Evolutionary conservation across 768 basidiomycete species (phyloP).

Genomic region (Dictyophora rubrovolvata): DNA sequence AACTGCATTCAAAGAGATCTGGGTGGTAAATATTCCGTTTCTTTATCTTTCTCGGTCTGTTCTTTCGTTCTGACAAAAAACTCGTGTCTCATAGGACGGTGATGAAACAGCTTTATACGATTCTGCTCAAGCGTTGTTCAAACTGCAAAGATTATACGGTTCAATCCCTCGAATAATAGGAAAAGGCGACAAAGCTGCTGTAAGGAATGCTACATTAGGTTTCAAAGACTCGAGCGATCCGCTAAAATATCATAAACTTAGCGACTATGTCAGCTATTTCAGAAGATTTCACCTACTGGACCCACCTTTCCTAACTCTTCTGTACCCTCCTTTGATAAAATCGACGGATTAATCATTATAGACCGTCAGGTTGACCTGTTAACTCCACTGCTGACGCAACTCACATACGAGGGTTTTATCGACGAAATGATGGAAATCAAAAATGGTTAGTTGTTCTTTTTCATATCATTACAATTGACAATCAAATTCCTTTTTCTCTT

Average conservation of each 20-base stretch:
- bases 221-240: neutral
- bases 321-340: constrained; percentile 40
- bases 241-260: neutral
- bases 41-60: constrained; percentile 6
- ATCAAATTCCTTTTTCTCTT: constrained; percentile 8
- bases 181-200: constrained; percentile 83
- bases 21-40: constrained; percentile 54
- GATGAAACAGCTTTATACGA: constrained; percentile 87
- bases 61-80: neutral
- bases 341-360: constrained; percentile 82
- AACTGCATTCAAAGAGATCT: constrained; percentile 77
- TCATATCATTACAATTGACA: neutral
- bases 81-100: constrained; percentile 55
- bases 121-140: constrained; percentile 76
- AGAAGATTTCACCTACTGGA: constrained; percentile 38
- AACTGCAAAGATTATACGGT: constrained; percentile 79
- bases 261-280: constrained; percentile 42
- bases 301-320: constrained; percentile 25
- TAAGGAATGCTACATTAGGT: constrained; percentile 22
- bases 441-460: constrained; percentile 52
- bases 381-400: constrained; percentile 87
- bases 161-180: constrained; percentile 84
- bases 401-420: constrained; percentile 93
- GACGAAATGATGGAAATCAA: constrained; percentile 87
- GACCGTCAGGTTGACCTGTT: constrained; percentile 93